These are phyloP conservation scores for Harringtonia aguacate DNA, from an alignment of 2,329 filamentous ascomycete species.

Conservation along the genomic window DNA sequence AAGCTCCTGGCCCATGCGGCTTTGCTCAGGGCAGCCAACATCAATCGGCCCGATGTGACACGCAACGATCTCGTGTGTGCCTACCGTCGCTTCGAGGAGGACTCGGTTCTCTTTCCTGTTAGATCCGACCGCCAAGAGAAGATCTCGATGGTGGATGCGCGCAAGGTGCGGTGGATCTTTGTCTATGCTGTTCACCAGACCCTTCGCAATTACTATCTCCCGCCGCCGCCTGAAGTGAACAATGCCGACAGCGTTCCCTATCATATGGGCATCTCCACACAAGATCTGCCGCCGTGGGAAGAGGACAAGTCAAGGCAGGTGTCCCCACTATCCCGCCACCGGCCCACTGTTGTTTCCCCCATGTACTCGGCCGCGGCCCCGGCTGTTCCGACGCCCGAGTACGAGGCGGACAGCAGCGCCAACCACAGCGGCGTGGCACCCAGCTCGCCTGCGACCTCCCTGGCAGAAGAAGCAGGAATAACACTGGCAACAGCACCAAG, in stretches of 20 bases:
- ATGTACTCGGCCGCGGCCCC: not conserved
- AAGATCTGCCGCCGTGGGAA: slow-evolving; percentile 35
- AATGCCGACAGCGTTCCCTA: slow-evolving; percentile 48
- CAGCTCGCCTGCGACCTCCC: not conserved
- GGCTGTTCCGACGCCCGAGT: not conserved
- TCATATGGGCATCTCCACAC: slow-evolving; percentile 33
- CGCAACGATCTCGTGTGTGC: slow-evolving; percentile 52
- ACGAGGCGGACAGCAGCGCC: not conserved
- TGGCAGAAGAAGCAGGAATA: not conserved
- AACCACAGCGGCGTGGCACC: too few species aligned
- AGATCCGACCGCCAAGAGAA: slow-evolving; percentile 47
- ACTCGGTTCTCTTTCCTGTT: slow-evolving; percentile 34
- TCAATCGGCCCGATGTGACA: slow-evolving; percentile 22
- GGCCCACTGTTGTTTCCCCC: not conserved
- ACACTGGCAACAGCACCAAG: not conserved
- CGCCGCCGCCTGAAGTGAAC: slow-evolving; percentile 46
- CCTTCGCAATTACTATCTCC: slow-evolving; percentile 51
- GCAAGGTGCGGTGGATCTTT: slow-evolving; percentile 70
- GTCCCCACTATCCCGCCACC: not conserved
- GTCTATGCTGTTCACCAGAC: slow-evolving; percentile 66
- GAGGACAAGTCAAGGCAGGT: not conserved
- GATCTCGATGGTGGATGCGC: slow-evolving; percentile 51
- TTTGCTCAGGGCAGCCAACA: slow-evolving; percentile 39
- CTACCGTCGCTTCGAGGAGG: slow-evolving; percentile 61
- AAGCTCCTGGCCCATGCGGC: slow-evolving; percentile 41